Percentiles rank a stretch among this genome's conserved stretches.
These are phyloP conservation scores for Cotoneaster glaucophyllus DNA, from an alignment of 306 rosid species.

Conservation along the genomic window DNA sequence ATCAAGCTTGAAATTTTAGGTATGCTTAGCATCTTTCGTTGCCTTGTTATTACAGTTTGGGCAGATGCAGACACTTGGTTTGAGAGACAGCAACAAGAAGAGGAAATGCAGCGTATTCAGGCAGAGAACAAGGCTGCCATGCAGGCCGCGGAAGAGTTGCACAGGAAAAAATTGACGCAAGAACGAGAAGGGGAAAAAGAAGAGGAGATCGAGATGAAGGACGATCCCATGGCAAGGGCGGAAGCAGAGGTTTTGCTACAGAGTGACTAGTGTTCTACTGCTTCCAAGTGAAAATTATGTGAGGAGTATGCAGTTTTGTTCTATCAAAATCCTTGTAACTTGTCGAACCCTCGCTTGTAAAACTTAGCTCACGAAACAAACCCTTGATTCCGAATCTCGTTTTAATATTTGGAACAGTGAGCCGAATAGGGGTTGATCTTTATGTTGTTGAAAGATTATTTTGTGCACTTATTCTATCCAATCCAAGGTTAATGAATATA, in stretches of 20 bases:
- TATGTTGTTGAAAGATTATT: neutral
- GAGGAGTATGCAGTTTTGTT: neutral
- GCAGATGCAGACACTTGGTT: conserved; percentile 99
- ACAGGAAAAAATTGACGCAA: conserved; percentile 56
- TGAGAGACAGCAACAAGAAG: conserved; percentile 96
- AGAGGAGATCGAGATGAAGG: conserved; percentile 52
- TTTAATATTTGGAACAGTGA: too few species aligned
- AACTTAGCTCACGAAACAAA: neutral
- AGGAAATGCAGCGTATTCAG: conserved; percentile 79
- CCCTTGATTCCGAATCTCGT: neutral
- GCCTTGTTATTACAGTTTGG: conserved; percentile 61
- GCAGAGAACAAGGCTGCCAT: conserved; percentile 76
- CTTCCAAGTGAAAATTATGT: neutral
- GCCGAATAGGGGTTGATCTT: too few species aligned
- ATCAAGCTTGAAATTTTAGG: neutral
- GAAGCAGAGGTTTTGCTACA: conserved; percentile 62
- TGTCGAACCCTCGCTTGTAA: neutral
- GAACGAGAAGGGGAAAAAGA: conserved; percentile 85
- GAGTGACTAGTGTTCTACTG: conserved; percentile 8
- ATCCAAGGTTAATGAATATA: neutral
- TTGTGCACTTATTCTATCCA: neutral
- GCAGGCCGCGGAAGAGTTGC: conserved; percentile 90
- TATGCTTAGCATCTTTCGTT: neutral
- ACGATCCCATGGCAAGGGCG: conserved; percentile 81
- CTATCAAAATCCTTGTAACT: conserved; percentile 5